Conservation (phyloP, 768 basidiomycete species). For the Hemileccinum impolitum region DNA sequence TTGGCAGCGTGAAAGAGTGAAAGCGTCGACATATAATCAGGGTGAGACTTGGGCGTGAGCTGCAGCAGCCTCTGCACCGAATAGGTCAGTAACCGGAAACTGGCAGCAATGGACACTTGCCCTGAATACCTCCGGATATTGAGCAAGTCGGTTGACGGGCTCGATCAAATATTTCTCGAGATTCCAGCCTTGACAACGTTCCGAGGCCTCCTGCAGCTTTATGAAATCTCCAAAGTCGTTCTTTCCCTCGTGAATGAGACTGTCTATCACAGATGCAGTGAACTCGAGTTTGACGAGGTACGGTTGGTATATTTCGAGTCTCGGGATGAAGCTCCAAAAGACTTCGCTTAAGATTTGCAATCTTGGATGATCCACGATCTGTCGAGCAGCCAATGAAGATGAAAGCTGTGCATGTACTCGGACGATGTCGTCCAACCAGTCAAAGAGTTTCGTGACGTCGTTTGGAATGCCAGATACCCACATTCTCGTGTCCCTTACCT, state of each 20-base stretch:
- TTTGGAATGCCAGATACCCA: conserved; percentile 84
- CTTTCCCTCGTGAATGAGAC: conserved; percentile 43
- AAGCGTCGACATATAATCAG: conserved; percentile 66
- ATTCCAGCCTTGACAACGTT: conserved; percentile 58
- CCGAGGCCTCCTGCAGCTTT: conserved; percentile 54
- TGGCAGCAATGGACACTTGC: conserved; percentile 41
- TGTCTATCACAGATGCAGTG: conserved; percentile 51
- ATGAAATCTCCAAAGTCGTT: conserved; percentile 87
- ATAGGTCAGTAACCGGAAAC: conserved; percentile 3
- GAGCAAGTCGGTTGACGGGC: conserved; percentile 68
- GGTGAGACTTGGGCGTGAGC: conserved; percentile 64
- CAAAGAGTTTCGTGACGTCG: conserved; percentile 69
- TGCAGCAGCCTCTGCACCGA: conserved; percentile 59
- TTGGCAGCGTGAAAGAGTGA: conserved; percentile 65
- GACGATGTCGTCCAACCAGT: conserved; percentile 86
- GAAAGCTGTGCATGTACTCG: conserved; percentile 69
- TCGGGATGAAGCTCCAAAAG: conserved; percentile 58
- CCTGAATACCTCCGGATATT: conserved; percentile 70
- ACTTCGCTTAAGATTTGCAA: conserved; percentile 55
- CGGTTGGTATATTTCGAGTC: conserved; percentile 81
- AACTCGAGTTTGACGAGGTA: conserved; percentile 74
- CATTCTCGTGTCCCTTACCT: conserved; percentile 59
- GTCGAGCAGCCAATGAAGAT: conserved; percentile 41
- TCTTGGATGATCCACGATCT: conserved; percentile 40
- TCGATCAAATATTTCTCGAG: conserved; percentile 69